Conservation (phyloP, 352 stramenopile species). For the Phytophthora sp. region DNA sequence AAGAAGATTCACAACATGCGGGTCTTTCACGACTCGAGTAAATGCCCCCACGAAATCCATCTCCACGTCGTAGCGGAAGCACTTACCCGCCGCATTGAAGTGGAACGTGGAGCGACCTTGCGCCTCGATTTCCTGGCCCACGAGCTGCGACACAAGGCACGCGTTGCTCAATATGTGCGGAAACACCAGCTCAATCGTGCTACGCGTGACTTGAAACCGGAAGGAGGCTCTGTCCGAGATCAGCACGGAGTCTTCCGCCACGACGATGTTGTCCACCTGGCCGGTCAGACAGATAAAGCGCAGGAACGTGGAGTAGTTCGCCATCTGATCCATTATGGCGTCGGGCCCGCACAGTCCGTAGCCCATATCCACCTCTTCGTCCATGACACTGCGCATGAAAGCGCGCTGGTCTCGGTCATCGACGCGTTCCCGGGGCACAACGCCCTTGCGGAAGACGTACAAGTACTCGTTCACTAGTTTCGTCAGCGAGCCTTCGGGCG, state of each 20-base stretch:
- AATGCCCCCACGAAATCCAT: slow-evolving; percentile 25
- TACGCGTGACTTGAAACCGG: slow-evolving; percentile 26
- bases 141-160: slow-evolving; percentile 16
- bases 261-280: slow-evolving; percentile 3
- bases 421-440: not conserved
- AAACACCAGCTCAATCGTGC: slow-evolving; percentile 32
- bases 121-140: slow-evolving; percentile 1
- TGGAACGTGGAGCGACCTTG: slow-evolving; percentile 16
- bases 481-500: slow-evolving; percentile 27
- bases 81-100: slow-evolving; percentile 22
- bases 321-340: slow-evolving; percentile 30
- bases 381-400: slow-evolving; percentile 33
- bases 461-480: slow-evolving; percentile 34
- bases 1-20: slow-evolving; percentile 13
- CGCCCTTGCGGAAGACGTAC: slow-evolving; percentile 28
- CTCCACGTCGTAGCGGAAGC: slow-evolving; percentile 24
- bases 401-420: slow-evolving; percentile 20
- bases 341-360: slow-evolving; percentile 19
- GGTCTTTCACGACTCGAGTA: slow-evolving; percentile 18
- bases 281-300: slow-evolving; percentile 12
- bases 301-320: slow-evolving; percentile 12
- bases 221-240: slow-evolving; percentile 18
- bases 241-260: slow-evolving; percentile 23
- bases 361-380: slow-evolving; percentile 28
- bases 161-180: slow-evolving; percentile 30